phyloP scores from a whole-genome alignment of 1,284 basidiomycete genomes.

The Tetrapyrgos nigripes region DNA sequence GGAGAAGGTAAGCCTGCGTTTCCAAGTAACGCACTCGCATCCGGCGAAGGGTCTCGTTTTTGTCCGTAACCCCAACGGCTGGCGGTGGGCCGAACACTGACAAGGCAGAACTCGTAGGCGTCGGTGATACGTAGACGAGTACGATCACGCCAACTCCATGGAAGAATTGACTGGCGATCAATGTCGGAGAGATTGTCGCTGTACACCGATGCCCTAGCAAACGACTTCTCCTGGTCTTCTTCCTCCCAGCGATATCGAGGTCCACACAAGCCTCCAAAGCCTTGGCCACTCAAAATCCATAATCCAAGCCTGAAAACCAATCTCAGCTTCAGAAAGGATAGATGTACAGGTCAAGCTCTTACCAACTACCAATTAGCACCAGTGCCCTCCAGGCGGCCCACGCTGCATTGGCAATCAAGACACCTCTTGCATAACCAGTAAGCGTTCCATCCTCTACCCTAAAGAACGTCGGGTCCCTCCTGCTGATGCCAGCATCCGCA shows the following conservation, averaged over 20 bases:
- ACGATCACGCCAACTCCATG: constrained; percentile 80
- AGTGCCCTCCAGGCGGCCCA: constrained; percentile 77
- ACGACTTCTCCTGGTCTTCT: constrained; percentile 66
- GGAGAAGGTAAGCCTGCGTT: constrained; percentile 21
- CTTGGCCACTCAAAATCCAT: constrained; percentile 76
- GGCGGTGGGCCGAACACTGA: constrained; percentile 46
- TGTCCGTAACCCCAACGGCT: constrained; percentile 36
- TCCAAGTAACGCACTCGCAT: constrained; percentile 8
- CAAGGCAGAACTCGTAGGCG: constrained; percentile 80
- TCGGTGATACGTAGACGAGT: constrained; percentile 77
- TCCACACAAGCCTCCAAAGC: constrained; percentile 81
- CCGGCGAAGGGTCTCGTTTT: constrained; percentile 33
- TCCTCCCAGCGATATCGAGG: constrained; percentile 85
- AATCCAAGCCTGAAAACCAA: constrained; percentile 62
- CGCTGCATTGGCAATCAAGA: constrained; percentile 77
- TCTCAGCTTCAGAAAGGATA: constrained; percentile 4
- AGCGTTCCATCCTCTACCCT: constrained; percentile 63
- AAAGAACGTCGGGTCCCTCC: constrained; percentile 79
- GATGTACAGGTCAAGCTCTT: constrained; percentile 28
- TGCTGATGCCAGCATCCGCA: constrained; percentile 50
- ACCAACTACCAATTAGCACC: constrained; percentile 73
- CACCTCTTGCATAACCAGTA: constrained; percentile 73
- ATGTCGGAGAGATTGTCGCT: constrained; percentile 52
- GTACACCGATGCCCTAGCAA: constrained; percentile 43
- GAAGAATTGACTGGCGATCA: constrained; percentile 47